Evolutionary conservation across 306 rosid genomes (phyloP).

Genomic region (Gastrolobium villosum): DNA sequence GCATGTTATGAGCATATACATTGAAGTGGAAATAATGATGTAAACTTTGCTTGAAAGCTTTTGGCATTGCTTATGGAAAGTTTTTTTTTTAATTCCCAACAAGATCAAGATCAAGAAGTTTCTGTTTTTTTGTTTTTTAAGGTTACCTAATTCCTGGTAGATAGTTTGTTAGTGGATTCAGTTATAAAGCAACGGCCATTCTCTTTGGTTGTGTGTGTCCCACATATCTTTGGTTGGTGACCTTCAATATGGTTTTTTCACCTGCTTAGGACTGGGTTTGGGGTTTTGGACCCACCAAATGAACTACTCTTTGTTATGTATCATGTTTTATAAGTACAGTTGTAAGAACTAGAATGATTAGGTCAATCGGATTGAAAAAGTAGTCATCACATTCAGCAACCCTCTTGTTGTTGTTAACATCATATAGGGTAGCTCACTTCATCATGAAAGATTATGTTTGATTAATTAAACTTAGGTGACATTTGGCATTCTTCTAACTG

Average conservation of each 20-base stretch:
- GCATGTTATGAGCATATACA: slow-evolving; percentile 13
- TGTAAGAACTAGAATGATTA: not conserved
- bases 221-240: slow-evolving; percentile 37
- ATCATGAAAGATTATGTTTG: not conserved
- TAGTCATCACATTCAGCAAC: not conserved
- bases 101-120: slow-evolving; percentile 36
- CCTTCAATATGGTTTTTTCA: slow-evolving; percentile 19
- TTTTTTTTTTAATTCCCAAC: not conserved
- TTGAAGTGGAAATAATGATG: slow-evolving; percentile 46
- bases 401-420: not conserved
- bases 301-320: not conserved
- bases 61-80: slow-evolving; percentile 9
- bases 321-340: not conserved
- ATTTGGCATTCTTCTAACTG: not conserved
- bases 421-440: not conserved
- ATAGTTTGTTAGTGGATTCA: slow-evolving; percentile 27
- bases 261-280: slow-evolving; percentile 4
- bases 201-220: slow-evolving; percentile 29
- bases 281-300: slow-evolving; percentile 4
- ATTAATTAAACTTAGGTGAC: not conserved
- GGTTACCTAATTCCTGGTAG: not conserved
- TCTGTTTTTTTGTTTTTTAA: not conserved
- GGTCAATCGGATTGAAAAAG: not conserved
- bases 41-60: slow-evolving; percentile 70
- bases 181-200: slow-evolving; percentile 26